phyloP scores from a whole-genome alignment of 2,329 filamentous ascomycete species.

The Paraphoma chrysanthemicola region DNA sequence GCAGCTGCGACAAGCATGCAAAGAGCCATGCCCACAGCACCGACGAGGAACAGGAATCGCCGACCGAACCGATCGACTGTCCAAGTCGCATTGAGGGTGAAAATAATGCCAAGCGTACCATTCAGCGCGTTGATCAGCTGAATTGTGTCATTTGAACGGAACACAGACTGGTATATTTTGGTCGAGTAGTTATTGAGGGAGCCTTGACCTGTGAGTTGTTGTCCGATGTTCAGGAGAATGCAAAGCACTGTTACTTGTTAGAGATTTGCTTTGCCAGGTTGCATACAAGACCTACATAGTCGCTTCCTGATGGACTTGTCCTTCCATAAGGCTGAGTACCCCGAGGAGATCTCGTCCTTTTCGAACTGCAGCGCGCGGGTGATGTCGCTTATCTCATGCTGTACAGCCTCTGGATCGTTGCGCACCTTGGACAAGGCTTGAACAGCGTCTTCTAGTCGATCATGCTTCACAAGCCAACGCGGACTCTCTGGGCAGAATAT shows the following conservation, averaged over 20 bases:
- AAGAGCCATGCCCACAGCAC: conserved; percentile 70
- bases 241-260: no score
- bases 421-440: conserved; percentile 67
- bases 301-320: conserved; percentile 73
- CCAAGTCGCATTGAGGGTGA: conserved; percentile 77
- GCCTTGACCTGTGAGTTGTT: conserved; percentile 76
- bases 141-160: conserved; percentile 62
- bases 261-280: no score
- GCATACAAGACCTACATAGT: conserved; percentile 60
- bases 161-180: conserved; percentile 76
- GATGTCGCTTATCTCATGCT: conserved; percentile 70
- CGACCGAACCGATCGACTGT: conserved; percentile 75
- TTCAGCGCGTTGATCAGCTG: conserved; percentile 78
- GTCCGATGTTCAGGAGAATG: conserved; percentile 72
- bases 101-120: conserved; percentile 74
- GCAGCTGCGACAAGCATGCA: conserved; percentile 73
- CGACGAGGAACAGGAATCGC: conserved; percentile 72
- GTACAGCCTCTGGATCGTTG: conserved; percentile 69
- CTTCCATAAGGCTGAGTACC: conserved; percentile 72
- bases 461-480: conserved; percentile 72
- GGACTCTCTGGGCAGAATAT: conserved; percentile 71
- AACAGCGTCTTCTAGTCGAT: conserved; percentile 66
- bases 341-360: conserved; percentile 69
- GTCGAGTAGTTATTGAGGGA: conserved; percentile 76
- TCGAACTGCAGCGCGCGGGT: conserved; percentile 74